Evolutionary conservation across 1,139 yeast genomes (phyloP).

Genomic region (Debaryomyces udenii): DNA sequence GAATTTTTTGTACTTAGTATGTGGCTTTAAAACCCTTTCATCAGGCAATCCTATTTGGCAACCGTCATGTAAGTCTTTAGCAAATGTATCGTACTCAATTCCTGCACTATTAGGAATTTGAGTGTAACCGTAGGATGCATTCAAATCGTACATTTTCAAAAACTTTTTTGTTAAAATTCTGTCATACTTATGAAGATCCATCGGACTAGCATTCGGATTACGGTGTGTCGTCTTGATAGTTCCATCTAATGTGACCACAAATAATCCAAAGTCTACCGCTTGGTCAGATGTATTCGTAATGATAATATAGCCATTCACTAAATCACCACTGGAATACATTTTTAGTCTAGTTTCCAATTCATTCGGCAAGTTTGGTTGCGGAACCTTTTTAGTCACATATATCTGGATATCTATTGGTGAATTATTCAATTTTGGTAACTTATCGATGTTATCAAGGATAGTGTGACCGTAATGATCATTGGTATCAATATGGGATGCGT

Average conservation of each 20-base stretch:
- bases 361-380: constrained; percentile 36
- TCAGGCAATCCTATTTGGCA: constrained; percentile 54
- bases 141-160: constrained; percentile 50
- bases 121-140: constrained; percentile 48
- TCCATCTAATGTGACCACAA: constrained; percentile 51
- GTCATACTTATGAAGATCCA: constrained; percentile 25
- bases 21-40: constrained; percentile 53
- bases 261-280: constrained; percentile 48
- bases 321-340: constrained; percentile 47
- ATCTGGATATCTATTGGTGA: constrained; percentile 49
- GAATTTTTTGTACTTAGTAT: constrained; percentile 58
- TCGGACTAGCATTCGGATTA: constrained; percentile 17
- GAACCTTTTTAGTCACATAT: constrained; percentile 45
- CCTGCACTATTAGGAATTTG: constrained; percentile 55
- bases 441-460: constrained; percentile 49
- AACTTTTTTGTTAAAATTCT: constrained; percentile 46
- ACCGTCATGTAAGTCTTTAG: constrained; percentile 50
- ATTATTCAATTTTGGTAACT: constrained; percentile 34
- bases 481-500: constrained; percentile 19
- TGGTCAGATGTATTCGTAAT: constrained; percentile 42
- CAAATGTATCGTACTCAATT: constrained; percentile 47
- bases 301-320: constrained; percentile 41
- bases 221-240: constrained; percentile 43
- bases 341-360: constrained; percentile 48
- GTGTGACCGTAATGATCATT: constrained; percentile 43